Evolutionary conservation across 1,139 yeast species (phyloP).

Genomic region (Sugiyamaella paludigena): DNA sequence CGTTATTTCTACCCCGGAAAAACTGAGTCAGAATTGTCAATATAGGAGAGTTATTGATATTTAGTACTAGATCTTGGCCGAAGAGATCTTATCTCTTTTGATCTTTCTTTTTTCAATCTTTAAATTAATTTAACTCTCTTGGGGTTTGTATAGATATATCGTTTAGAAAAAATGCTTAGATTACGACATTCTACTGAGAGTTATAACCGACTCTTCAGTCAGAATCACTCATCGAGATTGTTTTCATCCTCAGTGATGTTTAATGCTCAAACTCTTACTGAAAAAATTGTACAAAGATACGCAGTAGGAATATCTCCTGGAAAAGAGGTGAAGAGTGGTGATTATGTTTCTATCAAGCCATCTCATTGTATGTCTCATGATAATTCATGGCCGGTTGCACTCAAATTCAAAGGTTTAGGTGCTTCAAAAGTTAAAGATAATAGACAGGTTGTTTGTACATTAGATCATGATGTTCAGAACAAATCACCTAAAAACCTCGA

Average conservation of each 20-base stretch:
- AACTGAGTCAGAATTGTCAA: too few species aligned
- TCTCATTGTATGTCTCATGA: conserved; percentile 99
- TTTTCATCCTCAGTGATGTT: conserved; percentile 5
- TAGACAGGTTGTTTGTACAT: conserved; percentile 88
- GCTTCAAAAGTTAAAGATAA: conserved; percentile 79
- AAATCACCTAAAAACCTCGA: conserved; percentile 80
- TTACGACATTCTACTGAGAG: conserved; percentile 2
- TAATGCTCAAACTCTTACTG: conserved; percentile 73
- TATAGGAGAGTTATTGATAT: too few species aligned
- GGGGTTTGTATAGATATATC: too few species aligned
- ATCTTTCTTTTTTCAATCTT: too few species aligned
- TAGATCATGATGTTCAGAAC: conserved; percentile 98
- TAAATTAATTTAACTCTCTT: too few species aligned
- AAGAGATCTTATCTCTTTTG: too few species aligned
- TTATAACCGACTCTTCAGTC: not conserved
- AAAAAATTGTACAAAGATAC: conserved; percentile 89
- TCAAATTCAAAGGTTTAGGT: conserved; percentile 93
- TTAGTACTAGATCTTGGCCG: too few species aligned
- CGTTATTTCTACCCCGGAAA: too few species aligned
- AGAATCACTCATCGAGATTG: not conserved
- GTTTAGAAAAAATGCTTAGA: conserved; percentile 3
- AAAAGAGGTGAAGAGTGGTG: conserved; percentile 80
- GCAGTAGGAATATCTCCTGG: conserved; percentile 77
- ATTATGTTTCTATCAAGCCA: conserved; percentile 91
- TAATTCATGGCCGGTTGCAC: conserved; percentile 98